phyloP scores from a whole-genome alignment of 1,284 basidiomycete genomes.

The Ustilago loliicola region DNA sequence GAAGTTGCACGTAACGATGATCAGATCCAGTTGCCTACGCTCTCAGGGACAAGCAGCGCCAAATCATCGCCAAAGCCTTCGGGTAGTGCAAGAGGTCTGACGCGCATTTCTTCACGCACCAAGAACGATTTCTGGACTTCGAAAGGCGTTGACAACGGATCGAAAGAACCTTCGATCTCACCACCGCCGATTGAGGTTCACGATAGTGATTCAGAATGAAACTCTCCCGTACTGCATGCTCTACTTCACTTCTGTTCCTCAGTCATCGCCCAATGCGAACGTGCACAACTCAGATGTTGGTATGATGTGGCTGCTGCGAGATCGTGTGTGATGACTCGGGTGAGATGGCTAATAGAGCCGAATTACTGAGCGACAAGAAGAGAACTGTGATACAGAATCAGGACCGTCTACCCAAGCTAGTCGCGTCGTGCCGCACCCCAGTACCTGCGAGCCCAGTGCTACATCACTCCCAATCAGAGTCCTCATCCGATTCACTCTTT shows the following conservation, averaged over 20 bases:
- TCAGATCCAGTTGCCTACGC: constrained; percentile 36
- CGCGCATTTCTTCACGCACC: constrained; percentile 46
- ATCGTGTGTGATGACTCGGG: no score
- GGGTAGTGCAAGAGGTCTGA: constrained; percentile 13
- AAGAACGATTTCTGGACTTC: constrained; percentile 51
- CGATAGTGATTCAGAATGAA: constrained; percentile 8
- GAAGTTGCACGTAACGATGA: constrained; percentile 26
- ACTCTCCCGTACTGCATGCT: not conserved
- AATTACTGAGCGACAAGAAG: no score
- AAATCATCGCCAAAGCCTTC: constrained; percentile 29
- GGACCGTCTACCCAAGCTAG: no score
- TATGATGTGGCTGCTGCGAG: not conserved
- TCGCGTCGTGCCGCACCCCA: no score
- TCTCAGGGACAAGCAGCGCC: constrained; percentile 24
- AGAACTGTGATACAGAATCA: not conserved
- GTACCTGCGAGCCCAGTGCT: not conserved
- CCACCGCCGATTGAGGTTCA: constrained; percentile 24
- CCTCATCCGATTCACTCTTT: constrained; percentile 42
- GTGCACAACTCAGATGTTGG: not conserved
- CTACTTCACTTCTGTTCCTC: no score
- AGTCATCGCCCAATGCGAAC: not conserved
- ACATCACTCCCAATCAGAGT: constrained; percentile 60
- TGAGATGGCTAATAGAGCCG: no score
- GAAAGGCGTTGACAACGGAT: constrained; percentile 34
- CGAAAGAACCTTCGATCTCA: constrained; percentile 22